Conservation (phyloP, 2,329 filamentous ascomycete species). For the Fusarium sp. region DNA sequence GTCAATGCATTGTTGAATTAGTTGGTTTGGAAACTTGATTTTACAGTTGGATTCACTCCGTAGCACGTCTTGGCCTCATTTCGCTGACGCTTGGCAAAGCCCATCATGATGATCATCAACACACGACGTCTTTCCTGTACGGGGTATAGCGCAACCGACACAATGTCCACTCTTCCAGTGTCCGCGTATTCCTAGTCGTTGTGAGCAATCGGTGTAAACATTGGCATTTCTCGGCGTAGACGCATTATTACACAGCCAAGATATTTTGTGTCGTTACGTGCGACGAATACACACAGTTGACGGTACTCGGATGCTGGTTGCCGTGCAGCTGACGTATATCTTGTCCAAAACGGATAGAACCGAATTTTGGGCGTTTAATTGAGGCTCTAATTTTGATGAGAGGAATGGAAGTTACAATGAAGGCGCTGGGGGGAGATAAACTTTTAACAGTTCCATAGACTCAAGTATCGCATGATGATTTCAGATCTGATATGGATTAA, state of each 20-base stretch:
- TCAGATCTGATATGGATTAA: not conserved
- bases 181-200: slow-evolving; percentile 9
- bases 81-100: slow-evolving; percentile 16
- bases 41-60: not conserved
- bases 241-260: slow-evolving; percentile 24
- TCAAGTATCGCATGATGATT: not conserved
- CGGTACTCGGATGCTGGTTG: slow-evolving; percentile 11
- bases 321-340: slow-evolving; percentile 20
- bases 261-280: not conserved
- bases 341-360: slow-evolving; percentile 10
- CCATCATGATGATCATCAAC: slow-evolving; percentile 4
- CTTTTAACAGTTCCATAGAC: not conserved
- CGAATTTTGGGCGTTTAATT: not conserved
- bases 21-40: not conserved
- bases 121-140: slow-evolving; percentile 25
- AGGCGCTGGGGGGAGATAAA: not conserved
- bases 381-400: not conserved
- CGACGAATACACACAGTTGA: not conserved
- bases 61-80: slow-evolving; percentile 29
- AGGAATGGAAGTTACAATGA: not conserved
- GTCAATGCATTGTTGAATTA: not conserved
- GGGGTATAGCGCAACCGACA: slow-evolving; percentile 19
- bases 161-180: slow-evolving; percentile 3
- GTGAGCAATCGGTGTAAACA: not conserved
- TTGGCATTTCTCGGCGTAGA: slow-evolving; percentile 21